Evolutionary conservation across 73 alveolate species (phyloP), one percentile per base, ranked within the genome.

Genomic region (Symbiodinium natans): DNA sequence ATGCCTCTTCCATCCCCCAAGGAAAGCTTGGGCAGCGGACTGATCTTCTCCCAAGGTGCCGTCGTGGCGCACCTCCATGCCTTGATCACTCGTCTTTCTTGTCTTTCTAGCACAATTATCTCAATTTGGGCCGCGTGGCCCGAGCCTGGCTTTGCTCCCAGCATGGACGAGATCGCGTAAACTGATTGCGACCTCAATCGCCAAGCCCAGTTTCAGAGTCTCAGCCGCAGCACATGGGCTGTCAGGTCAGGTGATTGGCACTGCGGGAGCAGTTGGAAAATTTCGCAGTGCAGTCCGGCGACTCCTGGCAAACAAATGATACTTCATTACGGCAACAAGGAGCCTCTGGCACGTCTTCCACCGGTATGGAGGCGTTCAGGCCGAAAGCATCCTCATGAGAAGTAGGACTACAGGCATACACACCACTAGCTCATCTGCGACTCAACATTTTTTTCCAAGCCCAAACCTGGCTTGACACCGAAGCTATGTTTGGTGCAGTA

Each of bases 151-250:
- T 39, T 77, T 38, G 23, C 75, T 80, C 21, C 86, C 95, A 40
- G 95, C 95, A 39, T 82, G 71, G 27, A 88, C 95, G 19, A 88
- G 71, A 74, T 88, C 95, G 34, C 95, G 85, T 43, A 88, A 56
- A n/a, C 95, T 68, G 41, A 88, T 88, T 34, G n/a, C 95, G 21
- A 88, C 95, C 95, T 88, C 29, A 13, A 17, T 2, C 89, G 48
- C 19, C 15, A 23, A 33, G 38, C 42, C 36, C 34, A 40, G 88
- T n/a, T n/a, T n/a, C n/a, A n/a, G n/a, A n/a, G n/a, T n/a, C n/a
- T n/a, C n/a, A n/a, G 39, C 25, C 27, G 84, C 11, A 74, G 84
- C 36, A 39, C 40, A 74, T n/a, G 36, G 40, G 31, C 17, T 56
- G 75, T 56, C 75, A 56, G 5, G 0, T 56, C 17, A 21, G 27